These are phyloP conservation scores for Sophora flavescens DNA, from an alignment of 306 rosid genomes.

Conservation along the genomic window DNA sequence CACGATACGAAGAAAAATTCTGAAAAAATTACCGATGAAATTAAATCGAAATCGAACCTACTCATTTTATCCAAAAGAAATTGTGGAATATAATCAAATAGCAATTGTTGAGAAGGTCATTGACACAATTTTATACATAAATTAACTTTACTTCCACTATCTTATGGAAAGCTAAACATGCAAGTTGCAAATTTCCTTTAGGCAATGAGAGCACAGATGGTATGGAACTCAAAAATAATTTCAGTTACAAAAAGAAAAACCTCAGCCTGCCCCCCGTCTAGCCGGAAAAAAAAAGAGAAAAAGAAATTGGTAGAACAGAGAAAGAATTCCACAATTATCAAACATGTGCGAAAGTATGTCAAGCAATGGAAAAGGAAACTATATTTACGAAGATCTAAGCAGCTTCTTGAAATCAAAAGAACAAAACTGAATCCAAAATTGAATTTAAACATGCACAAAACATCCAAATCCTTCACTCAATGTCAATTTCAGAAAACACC, in stretches of 20 bases:
- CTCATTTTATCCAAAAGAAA: no score
- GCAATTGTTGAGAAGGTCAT: no score
- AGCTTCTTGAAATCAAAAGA: constrained; percentile 27
- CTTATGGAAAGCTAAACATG: not conserved
- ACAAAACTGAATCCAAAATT: not conserved
- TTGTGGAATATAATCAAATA: no score
- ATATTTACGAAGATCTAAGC: not conserved
- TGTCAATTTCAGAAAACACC: not conserved
- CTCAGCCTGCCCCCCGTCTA: not conserved
- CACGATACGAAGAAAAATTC: no score
- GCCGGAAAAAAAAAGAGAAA: not conserved
- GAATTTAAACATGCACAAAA: not conserved
- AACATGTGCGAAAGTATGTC: not conserved
- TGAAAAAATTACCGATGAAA: no score
- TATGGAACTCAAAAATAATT: not conserved
- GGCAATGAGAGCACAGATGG: not conserved
- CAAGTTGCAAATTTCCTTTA: not conserved
- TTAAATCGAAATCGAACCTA: no score
- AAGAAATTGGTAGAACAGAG: not conserved
- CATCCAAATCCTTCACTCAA: constrained; percentile 1
- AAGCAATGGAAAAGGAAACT: not conserved
- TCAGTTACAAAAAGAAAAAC: not conserved
- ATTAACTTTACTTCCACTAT: not conserved
- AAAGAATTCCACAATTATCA: not conserved
- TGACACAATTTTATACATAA: not conserved